Conservation (phyloP, 306 rosid genomes). For the Rubus idaeus region DNA sequence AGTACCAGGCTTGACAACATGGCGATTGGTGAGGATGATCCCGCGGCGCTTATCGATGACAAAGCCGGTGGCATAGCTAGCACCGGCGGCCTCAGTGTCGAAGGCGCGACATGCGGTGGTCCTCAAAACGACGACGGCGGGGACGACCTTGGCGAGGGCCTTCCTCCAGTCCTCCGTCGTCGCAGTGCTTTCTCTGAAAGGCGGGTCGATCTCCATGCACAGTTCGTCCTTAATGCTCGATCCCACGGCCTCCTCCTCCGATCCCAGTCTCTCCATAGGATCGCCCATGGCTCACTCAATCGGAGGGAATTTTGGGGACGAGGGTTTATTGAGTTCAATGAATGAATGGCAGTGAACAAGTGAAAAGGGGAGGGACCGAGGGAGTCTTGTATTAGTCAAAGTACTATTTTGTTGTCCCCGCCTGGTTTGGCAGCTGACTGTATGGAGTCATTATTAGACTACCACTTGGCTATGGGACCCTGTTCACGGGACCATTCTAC, state of each 20-base stretch:
- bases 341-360: neutral
- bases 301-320: no score
- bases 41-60: constrained; percentile 93
- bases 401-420: no score
- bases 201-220: constrained; percentile 87
- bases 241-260: constrained; percentile 36
- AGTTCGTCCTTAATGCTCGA: constrained; percentile 53
- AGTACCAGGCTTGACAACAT: constrained; percentile 90
- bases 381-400: no score
- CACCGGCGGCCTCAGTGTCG: constrained; percentile 89
- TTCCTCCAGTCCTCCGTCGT: constrained; percentile 92
- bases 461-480: no score
- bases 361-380: neutral
- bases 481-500: no score
- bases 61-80: constrained; percentile 89
- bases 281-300: constrained; percentile 44
- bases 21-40: constrained; percentile 92
- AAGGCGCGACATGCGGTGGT: constrained; percentile 85
- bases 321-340: neutral
- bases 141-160: constrained; percentile 78
- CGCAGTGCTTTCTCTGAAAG: constrained; percentile 59
- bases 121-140: constrained; percentile 85
- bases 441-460: no score
- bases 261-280: constrained; percentile 52
- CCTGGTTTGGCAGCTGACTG: no score